Evolutionary conservation across 352 stramenopile species (phyloP).

Genomic region (Phytophthora multivora): DNA sequence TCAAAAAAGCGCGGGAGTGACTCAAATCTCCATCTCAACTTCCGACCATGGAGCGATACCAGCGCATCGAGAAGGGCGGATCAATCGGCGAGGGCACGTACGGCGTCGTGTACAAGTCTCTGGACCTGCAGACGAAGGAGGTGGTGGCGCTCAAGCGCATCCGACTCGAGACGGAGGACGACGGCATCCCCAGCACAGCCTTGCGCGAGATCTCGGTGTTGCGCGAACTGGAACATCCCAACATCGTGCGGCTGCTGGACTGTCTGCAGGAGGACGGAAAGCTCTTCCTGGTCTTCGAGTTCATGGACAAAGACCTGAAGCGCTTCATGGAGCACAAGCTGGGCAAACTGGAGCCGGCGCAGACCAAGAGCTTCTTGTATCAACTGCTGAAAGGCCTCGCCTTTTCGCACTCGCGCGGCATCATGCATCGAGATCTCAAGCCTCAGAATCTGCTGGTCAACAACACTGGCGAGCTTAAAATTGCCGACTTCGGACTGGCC

Average conservation of each 20-base stretch:
- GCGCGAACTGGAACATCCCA: conserved; percentile 97
- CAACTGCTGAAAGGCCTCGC: conserved; percentile 88
- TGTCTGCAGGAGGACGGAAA: conserved; percentile 95
- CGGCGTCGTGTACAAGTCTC: conserved; percentile 96
- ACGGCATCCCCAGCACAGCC: conserved; percentile 98
- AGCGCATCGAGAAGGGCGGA: conserved; percentile 93
- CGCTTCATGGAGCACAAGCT: conserved; percentile 93
- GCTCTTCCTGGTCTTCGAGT: conserved; percentile 99
- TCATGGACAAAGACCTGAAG: conserved; percentile 99
- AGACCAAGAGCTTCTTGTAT: conserved; percentile 85
- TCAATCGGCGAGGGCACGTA: conserved; percentile 96
- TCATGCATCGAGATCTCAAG: conserved; percentile 96
- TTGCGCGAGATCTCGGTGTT: conserved; percentile 98
- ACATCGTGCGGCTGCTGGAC: conserved; percentile 97
- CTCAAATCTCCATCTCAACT: neutral
- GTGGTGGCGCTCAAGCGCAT: conserved; percentile 97
- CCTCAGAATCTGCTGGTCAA: conserved; percentile 98
- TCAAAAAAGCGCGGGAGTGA: conserved; percentile 29
- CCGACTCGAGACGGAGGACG: conserved; percentile 98
- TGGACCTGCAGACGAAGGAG: conserved; percentile 90
- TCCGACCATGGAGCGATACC: conserved; percentile 85
- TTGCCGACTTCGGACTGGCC: conserved; percentile 98
- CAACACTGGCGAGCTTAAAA: conserved; percentile 94
- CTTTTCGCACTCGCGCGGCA: conserved; percentile 86
- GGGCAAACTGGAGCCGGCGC: conserved; percentile 53